Percentiles rank a stretch among this genome's conserved stretches.
Conservation (phyloP, 345 rosid genomes). For the Sapria himalayana region DNA sequence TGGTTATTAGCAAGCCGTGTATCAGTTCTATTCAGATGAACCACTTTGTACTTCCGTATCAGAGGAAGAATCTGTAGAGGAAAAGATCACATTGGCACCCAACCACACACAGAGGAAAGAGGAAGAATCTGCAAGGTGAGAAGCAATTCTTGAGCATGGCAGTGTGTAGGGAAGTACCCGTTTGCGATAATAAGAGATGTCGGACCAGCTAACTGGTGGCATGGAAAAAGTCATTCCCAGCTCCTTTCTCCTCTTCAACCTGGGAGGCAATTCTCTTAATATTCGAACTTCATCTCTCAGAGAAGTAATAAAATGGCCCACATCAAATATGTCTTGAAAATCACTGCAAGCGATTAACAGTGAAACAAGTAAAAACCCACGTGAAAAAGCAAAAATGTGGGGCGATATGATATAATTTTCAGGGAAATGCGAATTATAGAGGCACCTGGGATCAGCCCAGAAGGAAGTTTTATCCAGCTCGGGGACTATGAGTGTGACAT, state of each 20-base stretch:
- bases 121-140: background rate
- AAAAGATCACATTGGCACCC: background rate
- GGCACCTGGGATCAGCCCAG: constrained; percentile 84
- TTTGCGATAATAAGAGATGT: constrained; percentile 50
- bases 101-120: background rate
- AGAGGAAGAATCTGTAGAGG: constrained; percentile 74
- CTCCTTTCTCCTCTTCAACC: constrained; percentile 44
- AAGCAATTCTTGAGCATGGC: too few relatives aligned
- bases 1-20: constrained; percentile 79
- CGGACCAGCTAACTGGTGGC: constrained; percentile 86
- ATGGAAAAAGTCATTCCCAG: constrained; percentile 37
- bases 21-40: constrained; percentile 83
- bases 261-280: constrained; percentile 63
- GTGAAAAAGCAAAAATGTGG: too few relatives aligned
- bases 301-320: constrained; percentile 60
- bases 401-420: too few relatives aligned
- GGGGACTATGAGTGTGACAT: constrained; percentile 79
- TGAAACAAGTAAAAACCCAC: too few relatives aligned
- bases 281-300: constrained; percentile 72
- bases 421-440: too few relatives aligned
- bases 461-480: constrained; percentile 72
- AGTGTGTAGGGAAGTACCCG: constrained; percentile 28
- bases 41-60: constrained; percentile 58
- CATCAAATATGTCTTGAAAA: constrained; percentile 72
- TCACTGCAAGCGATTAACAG: constrained; percentile 32